Percentiles rank a stretch among this genome's conserved stretches.
Conservation (phyloP, 768 basidiomycete genomes). For the Termitomyces sp. region DNA sequence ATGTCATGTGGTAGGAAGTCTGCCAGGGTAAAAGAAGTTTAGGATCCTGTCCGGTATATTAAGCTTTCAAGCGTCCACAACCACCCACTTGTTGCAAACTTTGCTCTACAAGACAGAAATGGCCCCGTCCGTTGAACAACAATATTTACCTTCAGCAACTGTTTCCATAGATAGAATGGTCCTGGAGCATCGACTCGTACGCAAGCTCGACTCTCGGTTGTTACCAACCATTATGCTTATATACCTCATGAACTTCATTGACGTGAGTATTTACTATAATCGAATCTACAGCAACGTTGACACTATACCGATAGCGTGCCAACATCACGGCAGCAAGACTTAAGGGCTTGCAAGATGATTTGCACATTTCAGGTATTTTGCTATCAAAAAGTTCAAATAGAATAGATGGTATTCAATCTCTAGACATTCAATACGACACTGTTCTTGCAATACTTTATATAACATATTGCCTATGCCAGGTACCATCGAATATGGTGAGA, state of each 20-base stretch:
- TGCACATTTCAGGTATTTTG: constrained; percentile 34
- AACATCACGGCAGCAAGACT: constrained; percentile 43
- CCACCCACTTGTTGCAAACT: background rate
- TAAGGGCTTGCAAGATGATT: constrained; percentile 43
- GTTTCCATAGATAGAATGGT: constrained; percentile 17
- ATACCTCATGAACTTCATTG: constrained; percentile 64
- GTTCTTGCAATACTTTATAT: constrained; percentile 50
- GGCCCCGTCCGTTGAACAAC: background rate
- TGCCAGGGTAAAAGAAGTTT: no score
- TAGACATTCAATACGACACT: constrained; percentile 49
- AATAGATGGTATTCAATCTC: background rate
- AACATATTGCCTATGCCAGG: constrained; percentile 55
- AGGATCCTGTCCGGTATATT: no score
- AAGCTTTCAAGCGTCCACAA: background rate
- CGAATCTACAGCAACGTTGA: background rate
- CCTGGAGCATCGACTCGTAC: constrained; percentile 39
- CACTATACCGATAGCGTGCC: constrained; percentile 27
- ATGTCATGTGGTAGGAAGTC: no score
- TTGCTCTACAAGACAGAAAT: background rate
- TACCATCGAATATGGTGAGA: constrained; percentile 61
- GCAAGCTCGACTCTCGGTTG: constrained; percentile 50
- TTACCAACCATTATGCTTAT: constrained; percentile 54
- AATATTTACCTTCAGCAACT: background rate
- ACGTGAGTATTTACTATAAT: constrained; percentile 30
- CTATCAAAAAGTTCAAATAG: no score